phyloP scores from a whole-genome alignment of 345 rosid genomes.

The Brassica carinata region DNA sequence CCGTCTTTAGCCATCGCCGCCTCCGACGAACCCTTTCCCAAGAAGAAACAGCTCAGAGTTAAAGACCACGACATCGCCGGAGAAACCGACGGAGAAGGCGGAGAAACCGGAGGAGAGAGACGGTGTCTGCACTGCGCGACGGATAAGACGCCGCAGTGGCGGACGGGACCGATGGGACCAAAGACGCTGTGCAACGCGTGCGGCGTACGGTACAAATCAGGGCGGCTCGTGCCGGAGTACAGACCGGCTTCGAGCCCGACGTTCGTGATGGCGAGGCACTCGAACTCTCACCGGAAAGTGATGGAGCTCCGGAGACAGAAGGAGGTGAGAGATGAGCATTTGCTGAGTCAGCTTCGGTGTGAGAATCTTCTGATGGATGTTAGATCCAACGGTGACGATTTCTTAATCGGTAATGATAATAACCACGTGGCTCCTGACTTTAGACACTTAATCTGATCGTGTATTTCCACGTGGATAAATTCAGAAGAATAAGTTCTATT shows the following conservation, averaged over 20 bases:
- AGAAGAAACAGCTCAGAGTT: conserved; percentile 13
- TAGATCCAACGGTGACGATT: conserved; percentile 72
- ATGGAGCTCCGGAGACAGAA: conserved; percentile 43
- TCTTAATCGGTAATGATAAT: conserved; percentile 42
- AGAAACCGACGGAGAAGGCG: not conserved
- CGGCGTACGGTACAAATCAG: not conserved
- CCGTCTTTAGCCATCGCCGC: conserved; percentile 50
- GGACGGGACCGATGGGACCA: not conserved
- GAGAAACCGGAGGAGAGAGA: conserved; percentile 10
- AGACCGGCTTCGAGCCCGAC: conserved; percentile 33
- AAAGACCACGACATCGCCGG: conserved; percentile 43
- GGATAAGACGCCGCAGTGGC: conserved; percentile 2
- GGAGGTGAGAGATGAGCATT: conserved; percentile 43
- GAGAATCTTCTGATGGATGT: conserved; percentile 50
- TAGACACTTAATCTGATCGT: conserved; percentile 62
- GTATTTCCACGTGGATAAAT: conserved; percentile 25
- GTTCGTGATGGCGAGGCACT: conserved; percentile 36
- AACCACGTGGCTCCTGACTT: conserved; percentile 58
- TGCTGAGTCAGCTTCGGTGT: conserved; percentile 51
- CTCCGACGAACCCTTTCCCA: conserved; percentile 6
- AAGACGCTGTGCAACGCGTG: not conserved
- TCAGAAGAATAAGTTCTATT: conserved; percentile 9
- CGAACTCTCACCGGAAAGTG: conserved; percentile 45
- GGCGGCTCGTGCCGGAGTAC: not conserved
- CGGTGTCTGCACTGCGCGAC: not conserved